phyloP scores from a whole-genome alignment of 2,329 filamentous ascomycete genomes.

The Aspergillus sp. region DNA sequence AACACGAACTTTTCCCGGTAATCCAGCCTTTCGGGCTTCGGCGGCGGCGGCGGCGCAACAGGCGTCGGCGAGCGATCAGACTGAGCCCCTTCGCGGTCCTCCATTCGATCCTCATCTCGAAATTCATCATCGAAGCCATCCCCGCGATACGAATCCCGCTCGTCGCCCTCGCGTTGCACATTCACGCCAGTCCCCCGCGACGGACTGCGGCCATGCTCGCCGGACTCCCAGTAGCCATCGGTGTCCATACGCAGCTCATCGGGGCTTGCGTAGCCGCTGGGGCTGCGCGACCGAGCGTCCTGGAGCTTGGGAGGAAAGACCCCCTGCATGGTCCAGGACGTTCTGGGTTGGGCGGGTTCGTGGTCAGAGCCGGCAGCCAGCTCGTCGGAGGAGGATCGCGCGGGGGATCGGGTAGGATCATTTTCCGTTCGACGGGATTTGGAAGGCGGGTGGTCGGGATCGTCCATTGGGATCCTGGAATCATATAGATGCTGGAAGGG shows the following conservation, averaged over 20 bases:
- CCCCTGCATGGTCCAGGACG: conserved; percentile 26
- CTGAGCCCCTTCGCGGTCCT: conserved; percentile 7
- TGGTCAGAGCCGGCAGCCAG: conserved; percentile 27
- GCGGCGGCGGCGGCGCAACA: conserved; percentile 32
- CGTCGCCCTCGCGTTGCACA: conserved; percentile 2
- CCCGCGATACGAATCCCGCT: conserved; percentile 4
- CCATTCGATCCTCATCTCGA: conserved; percentile 1
- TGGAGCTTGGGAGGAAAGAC: conserved; percentile 21
- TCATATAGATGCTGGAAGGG: conserved; percentile 3
- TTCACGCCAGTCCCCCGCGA: conserved; percentile 5
- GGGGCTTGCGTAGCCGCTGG: conserved; percentile 31
- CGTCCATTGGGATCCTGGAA: conserved; percentile 15
- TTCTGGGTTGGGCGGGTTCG: conserved; percentile 27
- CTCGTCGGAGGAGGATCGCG: conserved; percentile 33
- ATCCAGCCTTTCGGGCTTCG: conserved; percentile 50
- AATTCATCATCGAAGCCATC: neutral
- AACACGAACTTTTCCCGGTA: conserved; percentile 64
- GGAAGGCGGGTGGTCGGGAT: conserved; percentile 12
- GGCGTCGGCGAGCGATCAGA: conserved; percentile 26
- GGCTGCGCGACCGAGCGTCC: conserved; percentile 16
- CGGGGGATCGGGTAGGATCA: conserved; percentile 15
- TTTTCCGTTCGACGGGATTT: conserved; percentile 26
- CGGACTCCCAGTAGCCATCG: conserved; percentile 26
- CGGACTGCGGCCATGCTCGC: conserved; percentile 10
- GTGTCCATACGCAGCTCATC: conserved; percentile 38